Conservation (phyloP, 1,139 yeast species). For the Scheffersomyces insectosa region DNA sequence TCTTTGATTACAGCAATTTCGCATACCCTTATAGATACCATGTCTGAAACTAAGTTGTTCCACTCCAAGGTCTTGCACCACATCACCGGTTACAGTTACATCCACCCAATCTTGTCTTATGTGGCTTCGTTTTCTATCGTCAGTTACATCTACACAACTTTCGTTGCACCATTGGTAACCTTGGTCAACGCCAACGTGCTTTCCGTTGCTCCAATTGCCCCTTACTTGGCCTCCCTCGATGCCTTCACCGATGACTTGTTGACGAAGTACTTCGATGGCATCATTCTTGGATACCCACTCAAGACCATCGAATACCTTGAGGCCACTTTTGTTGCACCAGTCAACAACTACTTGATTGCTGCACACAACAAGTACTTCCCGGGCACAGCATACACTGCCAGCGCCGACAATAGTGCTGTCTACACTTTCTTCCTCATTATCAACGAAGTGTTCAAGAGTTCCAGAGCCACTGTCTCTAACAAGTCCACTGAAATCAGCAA, state of each 20-base stretch:
- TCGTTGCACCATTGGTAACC: slow-evolving; percentile 17
- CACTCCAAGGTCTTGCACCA: slow-evolving; percentile 39
- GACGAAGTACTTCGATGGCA: slow-evolving; percentile 12
- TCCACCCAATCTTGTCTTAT: slow-evolving; percentile 22
- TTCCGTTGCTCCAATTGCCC: slow-evolving; percentile 17
- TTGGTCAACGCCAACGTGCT: slow-evolving; percentile 22
- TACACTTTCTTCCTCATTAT: slow-evolving; percentile 34
- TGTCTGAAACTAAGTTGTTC: slow-evolving; percentile 17
- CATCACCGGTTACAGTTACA: slow-evolving; percentile 32
- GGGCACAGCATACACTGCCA: slow-evolving; percentile 21
- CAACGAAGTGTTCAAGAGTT: slow-evolving; percentile 29
- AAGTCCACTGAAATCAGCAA: slow-evolving; percentile 34
- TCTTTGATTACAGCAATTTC: too few relatives aligned
- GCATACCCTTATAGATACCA: too few relatives aligned
- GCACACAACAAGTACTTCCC: slow-evolving; percentile 37
- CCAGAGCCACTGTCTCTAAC: slow-evolving; percentile 25
- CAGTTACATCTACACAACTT: slow-evolving; percentile 22
- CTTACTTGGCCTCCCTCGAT: slow-evolving; percentile 29
- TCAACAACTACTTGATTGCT: slow-evolving; percentile 28
- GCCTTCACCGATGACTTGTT: slow-evolving; percentile 25
- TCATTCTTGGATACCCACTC: slow-evolving; percentile 14
- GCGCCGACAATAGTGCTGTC: slow-evolving; percentile 21
- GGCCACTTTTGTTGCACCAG: slow-evolving; percentile 28
- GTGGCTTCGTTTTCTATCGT: slow-evolving; percentile 29
- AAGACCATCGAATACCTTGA: slow-evolving; percentile 20